Base-by-base conservation (phyloP, 1,139 yeast species). In the Pichia sp. region DNA sequence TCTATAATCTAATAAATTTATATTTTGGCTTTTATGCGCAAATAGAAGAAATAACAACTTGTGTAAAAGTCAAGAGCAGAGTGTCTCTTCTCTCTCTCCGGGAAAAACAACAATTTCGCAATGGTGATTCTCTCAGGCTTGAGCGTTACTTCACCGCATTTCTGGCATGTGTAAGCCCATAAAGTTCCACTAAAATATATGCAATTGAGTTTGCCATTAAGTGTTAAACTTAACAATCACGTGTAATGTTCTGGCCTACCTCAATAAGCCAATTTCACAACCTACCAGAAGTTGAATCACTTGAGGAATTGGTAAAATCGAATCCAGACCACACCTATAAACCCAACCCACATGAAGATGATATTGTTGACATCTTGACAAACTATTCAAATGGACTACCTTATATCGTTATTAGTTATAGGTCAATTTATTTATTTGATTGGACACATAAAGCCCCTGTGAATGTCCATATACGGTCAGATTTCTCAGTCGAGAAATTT, bases 381-480 rank as follows among this genome's bases (percentile, higher is more conserved):
- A 50, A 51, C 16, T 49, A 52, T 38, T 24, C 50, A 2, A 47
- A 52, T 17, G 53, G 50, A 24, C 33, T 63, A 7, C 74, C 74
- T 5, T 69, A 67, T 54, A 61, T 64, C 17, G 58, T 70, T 14
- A 56, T 73, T 3, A 73, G 76, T 0, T 58, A 63, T 16, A 57
- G 66, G 12, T 60, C 74, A 0, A 16, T 74, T 1, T 67, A 66
- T 52, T 53, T 74, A 10, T 63, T 68, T 52, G 72, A 73, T 55
- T 61, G 69, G 24, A 56, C 58, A 6, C 78, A 79, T 14, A 64
- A 74, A 51, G 71, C 76, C 1, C 65, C 74, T 4, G 64, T 75
- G 5, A 73, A 75, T 12, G 68, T 71, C 4, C 78, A 76, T 61
- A 69, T 71, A 20, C 63, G 80, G 51, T 71, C 77, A 0, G 59